Percentiles rank a stretch among this genome's conserved stretches.
Evolutionary conservation across 2,329 filamentous ascomycete species (phyloP).

Genomic region (Penicillium sp.): DNA sequence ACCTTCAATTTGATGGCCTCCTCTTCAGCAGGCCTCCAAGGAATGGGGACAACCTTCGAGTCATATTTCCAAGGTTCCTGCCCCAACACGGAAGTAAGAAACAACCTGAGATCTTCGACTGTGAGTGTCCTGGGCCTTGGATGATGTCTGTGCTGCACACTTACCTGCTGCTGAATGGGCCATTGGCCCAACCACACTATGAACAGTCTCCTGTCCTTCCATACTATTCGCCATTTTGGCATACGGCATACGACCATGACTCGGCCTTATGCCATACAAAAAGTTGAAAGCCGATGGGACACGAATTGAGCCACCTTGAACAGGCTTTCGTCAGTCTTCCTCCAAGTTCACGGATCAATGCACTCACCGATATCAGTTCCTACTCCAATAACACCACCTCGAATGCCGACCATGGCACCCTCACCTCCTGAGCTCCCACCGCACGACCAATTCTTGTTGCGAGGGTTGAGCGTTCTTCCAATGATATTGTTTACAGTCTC

Average conservation of each 20-base stretch:
- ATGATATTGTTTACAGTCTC: slow-evolving; percentile 71
- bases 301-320: slow-evolving; percentile 49
- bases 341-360: background rate
- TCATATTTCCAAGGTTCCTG: slow-evolving; percentile 48
- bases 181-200: slow-evolving; percentile 44
- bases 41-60: slow-evolving; percentile 43
- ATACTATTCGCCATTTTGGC: slow-evolving; percentile 43
- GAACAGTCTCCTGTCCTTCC: slow-evolving; percentile 44
- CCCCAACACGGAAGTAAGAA: slow-evolving; percentile 42
- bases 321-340: background rate
- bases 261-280: slow-evolving; percentile 50
- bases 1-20: slow-evolving; percentile 33
- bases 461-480: slow-evolving; percentile 67
- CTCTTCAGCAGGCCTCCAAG: slow-evolving; percentile 41
- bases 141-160: background rate
- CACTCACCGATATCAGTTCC: slow-evolving; percentile 64
- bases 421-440: slow-evolving; percentile 74
- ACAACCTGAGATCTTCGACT: slow-evolving; percentile 28
- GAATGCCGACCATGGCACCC: slow-evolving; percentile 61
- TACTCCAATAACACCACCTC: slow-evolving; percentile 65
- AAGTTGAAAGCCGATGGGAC: slow-evolving; percentile 51
- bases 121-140: background rate
- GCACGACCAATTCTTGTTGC: slow-evolving; percentile 67
- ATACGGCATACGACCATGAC: slow-evolving; percentile 43
- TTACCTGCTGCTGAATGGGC: slow-evolving; percentile 35